Conservation (phyloP, 1,139 yeast genomes). For the Pichia sp. region DNA sequence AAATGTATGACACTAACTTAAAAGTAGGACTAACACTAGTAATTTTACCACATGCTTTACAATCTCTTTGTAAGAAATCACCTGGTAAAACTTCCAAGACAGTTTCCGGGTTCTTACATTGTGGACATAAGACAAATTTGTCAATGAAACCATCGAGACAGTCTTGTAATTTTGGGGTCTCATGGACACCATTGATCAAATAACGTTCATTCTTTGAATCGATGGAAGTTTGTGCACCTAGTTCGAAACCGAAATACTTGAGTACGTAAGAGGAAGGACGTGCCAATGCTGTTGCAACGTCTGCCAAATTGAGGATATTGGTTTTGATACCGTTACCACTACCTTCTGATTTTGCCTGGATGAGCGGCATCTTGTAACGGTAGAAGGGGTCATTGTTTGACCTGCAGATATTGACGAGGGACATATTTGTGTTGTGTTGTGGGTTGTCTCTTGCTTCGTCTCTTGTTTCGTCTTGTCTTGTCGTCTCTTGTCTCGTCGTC, state of each 20-base stretch:
- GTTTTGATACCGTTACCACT: slow-evolving; percentile 99
- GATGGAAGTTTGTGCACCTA: slow-evolving; percentile 92
- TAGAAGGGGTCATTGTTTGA: slow-evolving; percentile 97
- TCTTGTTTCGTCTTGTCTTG: too few species aligned
- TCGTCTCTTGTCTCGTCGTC: too few species aligned
- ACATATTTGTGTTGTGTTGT: slow-evolving; percentile 38
- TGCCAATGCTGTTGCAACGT: slow-evolving; percentile 90
- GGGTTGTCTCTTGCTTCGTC: neutral
- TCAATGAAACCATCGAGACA: slow-evolving; percentile 88
- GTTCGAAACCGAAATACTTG: slow-evolving; percentile 92
- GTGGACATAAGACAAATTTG: slow-evolving; percentile 88
- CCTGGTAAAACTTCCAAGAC: slow-evolving; percentile 78
- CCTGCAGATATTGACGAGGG: slow-evolving; percentile 89
- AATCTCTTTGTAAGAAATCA: slow-evolving; percentile 77
- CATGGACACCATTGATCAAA: slow-evolving; percentile 94
- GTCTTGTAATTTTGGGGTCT: slow-evolving; percentile 85
- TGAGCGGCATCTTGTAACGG: slow-evolving; percentile 98
- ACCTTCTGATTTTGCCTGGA: slow-evolving; percentile 97
- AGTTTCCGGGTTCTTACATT: slow-evolving; percentile 97
- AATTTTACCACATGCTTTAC: slow-evolving; percentile 97
- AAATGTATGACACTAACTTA: slow-evolving; percentile 76
- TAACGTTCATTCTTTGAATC: slow-evolving; percentile 78
- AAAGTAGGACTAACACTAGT: slow-evolving; percentile 80
- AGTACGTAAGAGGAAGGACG: slow-evolving; percentile 90
- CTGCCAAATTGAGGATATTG: slow-evolving; percentile 81